Base-by-base conservation (phyloP, 2,329 filamentous ascomycete species). In the Penicillium olsonii region DNA sequence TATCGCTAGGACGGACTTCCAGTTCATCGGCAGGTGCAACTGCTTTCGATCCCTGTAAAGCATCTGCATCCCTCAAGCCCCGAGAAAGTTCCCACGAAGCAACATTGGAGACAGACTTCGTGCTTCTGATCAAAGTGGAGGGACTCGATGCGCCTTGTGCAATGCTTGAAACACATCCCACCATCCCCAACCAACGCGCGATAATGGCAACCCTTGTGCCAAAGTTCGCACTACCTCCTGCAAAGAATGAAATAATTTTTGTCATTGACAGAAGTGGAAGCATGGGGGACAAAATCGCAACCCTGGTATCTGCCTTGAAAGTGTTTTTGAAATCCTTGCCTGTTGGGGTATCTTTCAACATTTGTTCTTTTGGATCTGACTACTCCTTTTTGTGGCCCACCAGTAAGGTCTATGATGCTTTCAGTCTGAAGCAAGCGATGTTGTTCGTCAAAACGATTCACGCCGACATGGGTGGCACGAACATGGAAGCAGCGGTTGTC, bases 141-240 rank as follows among this genome's bases (percentile, higher is more conserved):
- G 80, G 83, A 37, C 75, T 81, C 2, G 81, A 76, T 20, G 74
- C 75, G n/a, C 87, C 86, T 0, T 75, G 78, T 27, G 87, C 86
- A 0, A 65, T 90, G 3, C 69, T 90, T 1, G 87, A 90, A 64
- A 78, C 73, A 0, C 87, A 90, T 56, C 79, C 85, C 0, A 79
- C 72, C 0, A 74, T 87, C 2, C 73, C 79, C 0, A 75, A 82
- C 46, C 84, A 87, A 41, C 77, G 82, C 3, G 85, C 87, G 0
- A 63, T 90, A 50, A 88, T 91, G 85, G 73, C 80, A 0, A 88
- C 86, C 0, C 72, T 90, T 0, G 84, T 90, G 0, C 87, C 87
- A 2, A 84, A 83, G 53, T 88, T 89, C 68, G 74, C 75, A n/a
- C 70, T 88, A 0, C 81, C 82, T 0, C 63, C 77, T 0, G 73